Conservation (phyloP, 768 basidiomycete species). For the Austroboletus eburneus region DNA sequence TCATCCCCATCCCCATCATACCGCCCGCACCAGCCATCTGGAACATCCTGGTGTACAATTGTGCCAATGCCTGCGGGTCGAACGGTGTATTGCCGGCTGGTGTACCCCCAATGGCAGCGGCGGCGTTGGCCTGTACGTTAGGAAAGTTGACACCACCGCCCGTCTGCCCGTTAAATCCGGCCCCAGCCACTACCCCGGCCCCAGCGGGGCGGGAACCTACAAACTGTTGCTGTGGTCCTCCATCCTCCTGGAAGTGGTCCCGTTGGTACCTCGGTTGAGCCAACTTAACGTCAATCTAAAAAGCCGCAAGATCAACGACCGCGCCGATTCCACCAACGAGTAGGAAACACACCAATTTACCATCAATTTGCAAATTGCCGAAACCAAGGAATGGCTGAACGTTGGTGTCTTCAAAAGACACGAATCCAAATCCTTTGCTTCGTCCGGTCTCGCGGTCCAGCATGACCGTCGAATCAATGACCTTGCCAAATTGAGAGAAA, state of each 20-base stretch:
- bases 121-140: conserved; percentile 19
- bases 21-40: conserved; percentile 65
- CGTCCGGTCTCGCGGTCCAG: conserved; percentile 92
- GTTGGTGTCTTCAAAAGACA: conserved; percentile 90
- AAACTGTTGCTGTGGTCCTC: conserved; percentile 21
- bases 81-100: conserved; percentile 60
- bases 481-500: conserved; percentile 91
- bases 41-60: conserved; percentile 95
- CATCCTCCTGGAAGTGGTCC: conserved; percentile 54
- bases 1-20: conserved; percentile 42
- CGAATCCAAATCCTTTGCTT: conserved; percentile 97
- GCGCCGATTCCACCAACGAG: background rate
- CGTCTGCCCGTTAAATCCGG: conserved; percentile 31
- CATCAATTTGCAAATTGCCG: conserved; percentile 89
- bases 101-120: conserved; percentile 23
- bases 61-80: conserved; percentile 89
- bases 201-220: conserved; percentile 4
- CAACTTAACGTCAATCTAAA: conserved; percentile 93
- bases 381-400: conserved; percentile 86
- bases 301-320: background rate
- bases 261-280: conserved; percentile 88
- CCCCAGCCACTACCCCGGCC: conserved; percentile 9
- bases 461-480: conserved; percentile 99
- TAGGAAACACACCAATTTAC: conserved; percentile 73
- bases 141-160: conserved; percentile 36